phyloP scores from a whole-genome alignment of 1,284 basidiomycete species.

The Ganoderma lingzhi region DNA sequence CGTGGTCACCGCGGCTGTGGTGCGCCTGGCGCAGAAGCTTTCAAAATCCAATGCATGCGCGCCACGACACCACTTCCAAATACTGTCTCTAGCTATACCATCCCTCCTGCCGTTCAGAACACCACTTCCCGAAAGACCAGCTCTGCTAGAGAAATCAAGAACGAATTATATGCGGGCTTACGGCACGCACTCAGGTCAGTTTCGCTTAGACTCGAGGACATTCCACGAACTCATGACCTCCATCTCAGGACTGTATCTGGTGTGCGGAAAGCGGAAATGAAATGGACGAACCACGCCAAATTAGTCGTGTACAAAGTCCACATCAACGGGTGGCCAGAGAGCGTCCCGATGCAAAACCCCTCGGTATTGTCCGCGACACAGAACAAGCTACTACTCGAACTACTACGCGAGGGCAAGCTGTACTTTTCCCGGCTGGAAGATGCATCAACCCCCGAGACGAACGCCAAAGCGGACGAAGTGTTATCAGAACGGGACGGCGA shows the following conservation, averaged over 20 bases:
- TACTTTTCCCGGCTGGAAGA: slow-evolving; percentile 45
- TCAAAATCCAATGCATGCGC: slow-evolving; percentile 54
- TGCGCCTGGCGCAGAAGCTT: slow-evolving; percentile 59
- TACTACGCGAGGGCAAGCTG: slow-evolving; percentile 54
- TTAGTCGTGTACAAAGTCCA: slow-evolving; percentile 62
- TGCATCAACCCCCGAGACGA: neutral
- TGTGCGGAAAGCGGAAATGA: slow-evolving; percentile 72
- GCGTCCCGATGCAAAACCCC: slow-evolving; percentile 65
- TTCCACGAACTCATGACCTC: neutral
- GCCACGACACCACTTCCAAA: slow-evolving; percentile 7
- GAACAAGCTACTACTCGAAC: slow-evolving; percentile 59
- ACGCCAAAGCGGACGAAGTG: neutral
- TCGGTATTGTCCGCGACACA: slow-evolving; percentile 60
- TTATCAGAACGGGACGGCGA: slow-evolving; percentile 13
- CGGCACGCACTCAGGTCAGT: slow-evolving; percentile 60
- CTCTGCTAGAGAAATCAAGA: slow-evolving; percentile 53
- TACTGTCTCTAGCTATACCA: neutral
- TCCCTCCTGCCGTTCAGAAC: neutral
- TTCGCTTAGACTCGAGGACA: neutral
- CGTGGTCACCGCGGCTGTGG: slow-evolving; percentile 64
- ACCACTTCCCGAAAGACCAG: slow-evolving; percentile 36
- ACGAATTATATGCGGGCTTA: slow-evolving; percentile 59
- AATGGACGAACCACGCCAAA: slow-evolving; percentile 71
- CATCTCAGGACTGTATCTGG: slow-evolving; percentile 58
- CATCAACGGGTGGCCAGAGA: slow-evolving; percentile 67